Base-by-base conservation (phyloP, 495 filamentous ascomycete species). In the Neurospora hispaniola region DNA sequence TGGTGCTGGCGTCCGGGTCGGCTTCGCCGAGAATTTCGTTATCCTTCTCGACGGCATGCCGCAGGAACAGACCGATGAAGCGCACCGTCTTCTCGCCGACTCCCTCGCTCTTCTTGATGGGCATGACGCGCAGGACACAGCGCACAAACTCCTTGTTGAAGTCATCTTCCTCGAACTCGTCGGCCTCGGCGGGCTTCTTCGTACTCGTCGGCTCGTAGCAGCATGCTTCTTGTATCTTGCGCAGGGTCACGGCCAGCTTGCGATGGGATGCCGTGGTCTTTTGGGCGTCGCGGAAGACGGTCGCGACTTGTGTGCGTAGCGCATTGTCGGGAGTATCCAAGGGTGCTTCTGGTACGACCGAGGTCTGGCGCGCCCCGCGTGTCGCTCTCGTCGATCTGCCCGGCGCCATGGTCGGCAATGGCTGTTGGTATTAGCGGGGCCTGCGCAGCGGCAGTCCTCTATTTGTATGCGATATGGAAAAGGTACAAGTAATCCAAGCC, bases 81-180 rank as follows among this genome's bases (percentile, higher is more conserved):
- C 93, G 87, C 70, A 98, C 85, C 44, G 91, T 85, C 73, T 92
- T 89, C 80, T 99, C 96, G 35, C 94, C 96, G 5, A 92, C 94
- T 40, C 89, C 86, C 82, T 99, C 96, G 43, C 91, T 91, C 85
- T 97, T 98, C 85, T 97, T 97, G 38, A 98, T 91, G 4, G 89
- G 85, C 84, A 98, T 86, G 71, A 94, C 85, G 48, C 94, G 87
- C 72, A 95, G 82, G 44, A 97, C 86, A 76, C 94, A 97, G 78
- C 94, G 86, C 42, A 86, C 86, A 42, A 98, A 88, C 81, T 98
- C 96, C 66, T 86, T 82, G 74, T 94, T 96, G 82, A 99, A 98
- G 71, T 96, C 90, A 48, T 89, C 86, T 79, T 97, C 95, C 10
- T 90, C 89, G 74, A 93, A 89, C 3, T 90, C 90, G 74, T 86